These are phyloP conservation scores for Daldinia bambusicola DNA, from an alignment of 495 filamentous ascomycete species.

Conservation along the genomic window DNA sequence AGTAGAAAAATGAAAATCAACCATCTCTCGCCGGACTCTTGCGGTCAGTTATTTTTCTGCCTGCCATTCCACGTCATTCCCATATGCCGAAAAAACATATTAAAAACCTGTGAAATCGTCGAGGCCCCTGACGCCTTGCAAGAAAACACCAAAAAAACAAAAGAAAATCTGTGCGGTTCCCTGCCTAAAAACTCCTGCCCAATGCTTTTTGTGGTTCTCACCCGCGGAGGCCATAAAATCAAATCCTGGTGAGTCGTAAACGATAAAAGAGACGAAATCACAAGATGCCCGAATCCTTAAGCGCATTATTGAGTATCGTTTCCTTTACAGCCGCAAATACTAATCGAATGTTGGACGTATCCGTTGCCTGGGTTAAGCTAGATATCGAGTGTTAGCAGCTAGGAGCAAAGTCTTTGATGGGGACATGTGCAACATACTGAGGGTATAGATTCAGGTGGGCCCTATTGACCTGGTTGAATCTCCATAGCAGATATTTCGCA, in stretches of 20 bases:
- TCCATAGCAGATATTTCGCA: slow-evolving; percentile 96
- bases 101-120: slow-evolving; percentile 32
- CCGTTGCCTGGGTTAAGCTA: slow-evolving; percentile 97
- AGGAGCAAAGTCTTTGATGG: slow-evolving; percentile 1
- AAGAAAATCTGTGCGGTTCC: slow-evolving; percentile 27
- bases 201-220: slow-evolving; percentile 44
- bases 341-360: slow-evolving; percentile 96
- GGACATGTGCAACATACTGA: slow-evolving; percentile 72
- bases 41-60: slow-evolving; percentile 28
- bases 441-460: slow-evolving; percentile 97
- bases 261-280: slow-evolving; percentile 57
- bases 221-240: slow-evolving; percentile 23
- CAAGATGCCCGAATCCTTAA: slow-evolving; percentile 97
- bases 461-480: slow-evolving; percentile 98
- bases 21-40: slow-evolving; percentile 28
- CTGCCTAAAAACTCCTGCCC: slow-evolving; percentile 47
- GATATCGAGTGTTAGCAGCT: slow-evolving; percentile 48
- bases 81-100: slow-evolving; percentile 43
- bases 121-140: slow-evolving; percentile 46
- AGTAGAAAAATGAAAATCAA: slow-evolving; percentile 38
- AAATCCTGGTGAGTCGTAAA: slow-evolving; percentile 8
- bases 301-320: slow-evolving; percentile 96
- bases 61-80: slow-evolving; percentile 39
- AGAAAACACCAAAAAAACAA: slow-evolving; percentile 36
- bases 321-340: slow-evolving; percentile 99